phyloP scores from a whole-genome alignment of 2,329 filamentous ascomycete genomes.

The Sphaerostilbella broomeana region DNA sequence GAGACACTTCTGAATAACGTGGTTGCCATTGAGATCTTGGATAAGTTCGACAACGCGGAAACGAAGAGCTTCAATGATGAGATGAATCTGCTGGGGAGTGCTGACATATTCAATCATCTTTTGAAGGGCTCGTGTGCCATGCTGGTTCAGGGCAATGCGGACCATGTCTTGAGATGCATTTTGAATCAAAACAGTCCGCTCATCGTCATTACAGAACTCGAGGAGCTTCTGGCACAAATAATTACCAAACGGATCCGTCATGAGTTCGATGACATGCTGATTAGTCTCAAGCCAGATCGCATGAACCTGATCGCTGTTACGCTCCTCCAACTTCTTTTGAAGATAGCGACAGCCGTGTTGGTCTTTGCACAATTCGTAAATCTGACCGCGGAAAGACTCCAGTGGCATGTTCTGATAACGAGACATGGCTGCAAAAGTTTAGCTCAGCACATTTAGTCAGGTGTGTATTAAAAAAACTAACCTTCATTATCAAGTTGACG shows the following conservation, averaged over 20 bases:
- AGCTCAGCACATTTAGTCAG: constrained; percentile 18
- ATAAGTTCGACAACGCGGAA: constrained; percentile 88
- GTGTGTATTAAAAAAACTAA: constrained; percentile 27
- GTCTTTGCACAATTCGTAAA: constrained; percentile 91
- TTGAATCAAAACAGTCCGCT: constrained; percentile 86
- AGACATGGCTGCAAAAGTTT: constrained; percentile 51
- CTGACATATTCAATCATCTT: constrained; percentile 99
- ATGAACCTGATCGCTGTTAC: constrained; percentile 73
- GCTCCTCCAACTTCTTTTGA: constrained; percentile 94
- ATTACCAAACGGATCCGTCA: constrained; percentile 99
- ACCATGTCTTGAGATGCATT: constrained; percentile 85
- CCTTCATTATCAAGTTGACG: constrained; percentile 69
- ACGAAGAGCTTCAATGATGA: constrained; percentile 79
- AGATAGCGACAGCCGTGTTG: constrained; percentile 96
- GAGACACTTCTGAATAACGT: constrained; percentile 97
- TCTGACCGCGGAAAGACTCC: constrained; percentile 72
- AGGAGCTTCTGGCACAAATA: constrained; percentile 98
- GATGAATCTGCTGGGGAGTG: constrained; percentile 74
- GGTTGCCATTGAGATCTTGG: constrained; percentile 95
- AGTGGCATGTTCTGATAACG: constrained; percentile 79
- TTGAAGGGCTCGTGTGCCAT: constrained; percentile 90
- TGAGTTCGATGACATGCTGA: constrained; percentile 89
- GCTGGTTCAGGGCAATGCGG: constrained; percentile 90
- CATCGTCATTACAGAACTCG: constrained; percentile 90
- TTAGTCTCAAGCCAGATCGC: constrained; percentile 94